Percentiles rank a stretch among this genome's conserved stretches.
These are phyloP conservation scores for Sporothrix pseudoabietina DNA, from an alignment of 2,329 filamentous ascomycete genomes.

Conservation along the genomic window DNA sequence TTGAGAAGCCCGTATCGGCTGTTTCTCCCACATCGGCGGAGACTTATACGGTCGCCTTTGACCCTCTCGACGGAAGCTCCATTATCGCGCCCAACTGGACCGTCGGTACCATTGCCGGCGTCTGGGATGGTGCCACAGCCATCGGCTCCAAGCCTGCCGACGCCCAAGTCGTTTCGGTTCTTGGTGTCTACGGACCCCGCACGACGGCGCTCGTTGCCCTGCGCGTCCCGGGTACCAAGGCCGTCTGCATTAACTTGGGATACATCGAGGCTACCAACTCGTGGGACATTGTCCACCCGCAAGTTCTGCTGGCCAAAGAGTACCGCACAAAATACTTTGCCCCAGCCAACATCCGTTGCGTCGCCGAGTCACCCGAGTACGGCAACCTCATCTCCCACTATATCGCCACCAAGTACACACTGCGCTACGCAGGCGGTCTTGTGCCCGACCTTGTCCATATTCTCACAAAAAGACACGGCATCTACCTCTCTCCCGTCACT, in stretches of 20 bases:
- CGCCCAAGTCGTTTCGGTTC: constrained; percentile 52
- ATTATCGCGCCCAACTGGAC: constrained; percentile 62
- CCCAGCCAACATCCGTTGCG: constrained; percentile 62
- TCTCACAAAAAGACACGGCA: constrained; percentile 62
- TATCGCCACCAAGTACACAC: constrained; percentile 57
- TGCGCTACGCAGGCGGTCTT: constrained; percentile 62
- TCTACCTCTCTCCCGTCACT: constrained; percentile 63
- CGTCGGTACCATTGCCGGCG: constrained; percentile 61
- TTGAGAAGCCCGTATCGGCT: constrained; percentile 46
- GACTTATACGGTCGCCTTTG: constrained; percentile 62
- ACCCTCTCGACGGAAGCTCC: constrained; percentile 65
- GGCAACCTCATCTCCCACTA: constrained; percentile 52
- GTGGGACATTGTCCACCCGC: constrained; percentile 47
- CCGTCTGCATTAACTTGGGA: constrained; percentile 56
- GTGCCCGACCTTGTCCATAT: constrained; percentile 64
- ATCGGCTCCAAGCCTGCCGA: constrained; percentile 45
- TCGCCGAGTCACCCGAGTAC: constrained; percentile 55
- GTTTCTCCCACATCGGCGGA: constrained; percentile 36
- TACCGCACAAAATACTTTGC: constrained; percentile 61
- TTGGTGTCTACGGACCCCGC: constrained; percentile 58
- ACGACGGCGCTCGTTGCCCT: constrained; percentile 60
- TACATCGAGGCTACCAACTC: constrained; percentile 35
- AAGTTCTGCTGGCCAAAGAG: constrained; percentile 45
- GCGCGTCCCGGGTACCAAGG: constrained; percentile 46
- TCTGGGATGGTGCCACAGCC: constrained; percentile 57